phyloP scores from a whole-genome alignment of 1,284 basidiomycete genomes.

The Rhizopogon hawkerae region DNA sequence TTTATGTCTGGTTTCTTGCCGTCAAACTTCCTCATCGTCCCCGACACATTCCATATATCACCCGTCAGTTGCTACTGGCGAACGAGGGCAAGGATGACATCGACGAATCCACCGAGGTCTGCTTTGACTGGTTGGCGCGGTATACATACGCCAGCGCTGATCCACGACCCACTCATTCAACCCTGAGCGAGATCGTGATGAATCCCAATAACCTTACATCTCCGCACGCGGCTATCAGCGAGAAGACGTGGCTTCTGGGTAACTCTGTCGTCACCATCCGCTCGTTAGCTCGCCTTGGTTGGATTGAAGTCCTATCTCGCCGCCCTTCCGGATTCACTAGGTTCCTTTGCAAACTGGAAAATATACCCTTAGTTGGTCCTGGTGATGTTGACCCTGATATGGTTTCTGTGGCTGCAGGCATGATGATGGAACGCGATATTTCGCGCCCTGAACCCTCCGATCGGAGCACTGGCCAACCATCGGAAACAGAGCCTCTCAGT shows the following conservation, averaged over 20 bases:
- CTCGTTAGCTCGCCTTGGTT: constrained; percentile 67
- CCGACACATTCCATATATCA: constrained; percentile 81
- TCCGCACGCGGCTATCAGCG: constrained; percentile 35
- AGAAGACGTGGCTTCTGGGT: constrained; percentile 85
- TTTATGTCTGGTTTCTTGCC: constrained; percentile 94
- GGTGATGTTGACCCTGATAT: constrained; percentile 79
- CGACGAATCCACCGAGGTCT: constrained; percentile 92
- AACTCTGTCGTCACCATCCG: constrained; percentile 83
- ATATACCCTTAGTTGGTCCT: constrained; percentile 74
- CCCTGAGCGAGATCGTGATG: constrained; percentile 69
- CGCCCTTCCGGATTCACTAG: constrained; percentile 86
- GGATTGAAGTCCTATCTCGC: constrained; percentile 84
- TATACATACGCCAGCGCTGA: constrained; percentile 95
- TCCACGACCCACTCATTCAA: constrained; percentile 77
- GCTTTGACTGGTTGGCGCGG: constrained; percentile 95
- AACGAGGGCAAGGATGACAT: constrained; percentile 72
- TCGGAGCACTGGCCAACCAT: constrained; percentile 7
- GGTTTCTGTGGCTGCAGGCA: constrained; percentile 58
- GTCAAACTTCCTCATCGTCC: constrained; percentile 81
- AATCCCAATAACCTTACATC: constrained; percentile 33
- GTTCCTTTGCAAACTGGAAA: constrained; percentile 87
- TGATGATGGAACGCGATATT: constrained; percentile 63
- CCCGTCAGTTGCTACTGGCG: constrained; percentile 79
- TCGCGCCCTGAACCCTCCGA: constrained; percentile 25
- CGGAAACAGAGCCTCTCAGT: background rate